Conservation (phyloP, 371 early-diverging fungal genomes). For the Chytridium lagenaria region DNA sequence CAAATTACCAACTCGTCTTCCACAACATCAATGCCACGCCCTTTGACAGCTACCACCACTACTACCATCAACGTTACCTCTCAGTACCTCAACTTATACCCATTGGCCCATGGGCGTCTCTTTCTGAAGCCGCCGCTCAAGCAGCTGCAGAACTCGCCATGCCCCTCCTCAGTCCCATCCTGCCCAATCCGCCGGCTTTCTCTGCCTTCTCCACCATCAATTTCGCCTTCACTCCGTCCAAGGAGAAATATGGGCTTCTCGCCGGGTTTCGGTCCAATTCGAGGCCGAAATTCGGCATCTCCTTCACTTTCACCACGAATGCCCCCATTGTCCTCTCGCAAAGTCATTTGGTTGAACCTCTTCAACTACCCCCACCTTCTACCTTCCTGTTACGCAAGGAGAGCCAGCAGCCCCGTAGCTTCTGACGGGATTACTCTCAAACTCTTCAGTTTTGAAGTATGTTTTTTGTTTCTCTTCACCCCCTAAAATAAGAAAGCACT, state of each 20-base stretch:
- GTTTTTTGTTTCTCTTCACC: too few relatives aligned
- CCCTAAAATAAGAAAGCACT: background rate
- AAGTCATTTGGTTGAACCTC: background rate
- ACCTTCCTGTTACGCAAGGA: too few relatives aligned
- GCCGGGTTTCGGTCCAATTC: slow-evolving; percentile 10
- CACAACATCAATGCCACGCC: too few relatives aligned
- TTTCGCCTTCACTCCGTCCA: slow-evolving; percentile 5
- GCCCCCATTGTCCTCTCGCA: background rate
- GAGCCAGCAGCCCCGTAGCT: too few relatives aligned
- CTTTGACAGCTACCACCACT: too few relatives aligned
- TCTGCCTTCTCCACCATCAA: slow-evolving; percentile 11
- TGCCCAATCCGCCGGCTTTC: background rate
- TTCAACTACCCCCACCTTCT: background rate
- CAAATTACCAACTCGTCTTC: too few relatives aligned
- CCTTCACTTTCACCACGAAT: slow-evolving; percentile 12
- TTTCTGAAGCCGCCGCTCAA: slow-evolving; percentile 2
- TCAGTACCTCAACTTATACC: too few relatives aligned
- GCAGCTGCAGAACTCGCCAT: background rate
- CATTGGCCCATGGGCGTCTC: background rate
- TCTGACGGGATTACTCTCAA: too few relatives aligned
- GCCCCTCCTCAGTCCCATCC: background rate
- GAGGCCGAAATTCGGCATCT: background rate
- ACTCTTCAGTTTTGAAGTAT: too few relatives aligned
- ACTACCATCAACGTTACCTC: too few relatives aligned
- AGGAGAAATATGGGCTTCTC: slow-evolving; percentile 9